Evolutionary conservation across 1,284 basidiomycete species (phyloP).

Genomic region (Ceratobasidium theobromae): DNA sequence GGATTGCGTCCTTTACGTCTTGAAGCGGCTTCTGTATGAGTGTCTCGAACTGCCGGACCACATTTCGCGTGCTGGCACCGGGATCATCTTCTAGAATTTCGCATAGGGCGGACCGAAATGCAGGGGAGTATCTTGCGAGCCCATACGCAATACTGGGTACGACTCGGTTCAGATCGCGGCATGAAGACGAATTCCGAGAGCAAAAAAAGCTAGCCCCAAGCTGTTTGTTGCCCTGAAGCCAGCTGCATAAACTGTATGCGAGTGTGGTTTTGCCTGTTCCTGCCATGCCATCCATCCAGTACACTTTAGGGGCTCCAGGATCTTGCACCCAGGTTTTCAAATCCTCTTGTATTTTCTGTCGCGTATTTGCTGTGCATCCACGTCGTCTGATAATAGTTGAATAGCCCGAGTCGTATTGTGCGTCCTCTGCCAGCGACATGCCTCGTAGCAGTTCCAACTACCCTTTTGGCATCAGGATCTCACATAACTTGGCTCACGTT

Average conservation of each 20-base stretch:
- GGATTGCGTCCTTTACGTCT: background rate
- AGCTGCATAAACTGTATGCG: constrained; percentile 38
- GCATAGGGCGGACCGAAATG: constrained; percentile 5
- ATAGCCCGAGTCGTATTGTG: background rate
- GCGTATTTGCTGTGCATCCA: constrained; percentile 34
- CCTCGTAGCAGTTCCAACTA: background rate
- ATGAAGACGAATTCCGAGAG: constrained; percentile 35
- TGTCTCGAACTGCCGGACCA: constrained; percentile 9
- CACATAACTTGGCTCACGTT: background rate
- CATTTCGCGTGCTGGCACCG: background rate
- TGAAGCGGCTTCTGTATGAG: constrained; percentile 5
- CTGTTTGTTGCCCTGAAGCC: constrained; percentile 3
- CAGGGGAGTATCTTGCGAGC: constrained; percentile 4
- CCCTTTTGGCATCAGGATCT: background rate
- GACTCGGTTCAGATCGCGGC: constrained; percentile 4
- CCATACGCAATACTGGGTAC: constrained; percentile 31
- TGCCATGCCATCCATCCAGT: constrained; percentile 36
- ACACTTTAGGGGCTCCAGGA: constrained; percentile 30
- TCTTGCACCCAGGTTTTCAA: constrained; percentile 33
- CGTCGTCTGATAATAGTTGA: background rate
- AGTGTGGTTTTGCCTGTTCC: constrained; percentile 40
- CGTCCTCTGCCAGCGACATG: background rate
- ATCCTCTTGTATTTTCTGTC: constrained; percentile 33
- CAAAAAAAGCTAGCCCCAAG: constrained; percentile 43
- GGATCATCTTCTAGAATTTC: background rate